Base-by-base conservation (phyloP, 257 asterid species). In the Paraleonurus japonicus region DNA sequence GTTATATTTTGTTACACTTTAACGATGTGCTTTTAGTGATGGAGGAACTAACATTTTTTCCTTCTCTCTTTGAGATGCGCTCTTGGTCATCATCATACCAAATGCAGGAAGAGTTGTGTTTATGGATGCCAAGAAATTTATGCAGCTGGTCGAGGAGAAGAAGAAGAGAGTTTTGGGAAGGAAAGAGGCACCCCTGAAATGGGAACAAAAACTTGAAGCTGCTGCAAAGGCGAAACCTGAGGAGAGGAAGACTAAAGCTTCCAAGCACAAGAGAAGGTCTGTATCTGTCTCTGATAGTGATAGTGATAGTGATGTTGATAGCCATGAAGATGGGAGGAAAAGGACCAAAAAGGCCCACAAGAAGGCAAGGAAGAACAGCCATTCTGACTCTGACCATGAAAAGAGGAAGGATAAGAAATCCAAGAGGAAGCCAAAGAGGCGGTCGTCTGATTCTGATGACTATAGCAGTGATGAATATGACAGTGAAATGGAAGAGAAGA, bases 61-160 rank as follows among this genome's bases (percentile, higher is more conserved):
- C 74, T 92, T 92, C 92, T 92, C 98, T 90, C 83, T 89, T 95
- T 89, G 99, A 95, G 99, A 95, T 92, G 98, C 77, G 84, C 90
- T 82, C 88, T 83, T 75, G 93, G 95, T 85, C 95, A 78, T 92
- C 99, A 84, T 92, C 99, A 89, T 87, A 88, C 98, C 97, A 87
- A 87, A 95, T 95, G 99, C 99, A 95, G 99, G 67, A 75, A 74
- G 84, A 83, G 76, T 88, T 88, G 90, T 88, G 82, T 83, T 82
- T 88, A 95, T 95, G 99, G 99, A 95, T 83, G 81, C 97, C 79
- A 95, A 92, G 88, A 95, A 88, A 73, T 95, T 95, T 57, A 75
- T 92, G 85, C 99, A 88, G 86, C 80, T 95, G 85, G 89, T 95
- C 54, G 99, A 95, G 95, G 99, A 92, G 80, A 95, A 90, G 85